Conservation (phyloP, 192 early-diverging fungal species). For the Backusella tuberculispora region DNA sequence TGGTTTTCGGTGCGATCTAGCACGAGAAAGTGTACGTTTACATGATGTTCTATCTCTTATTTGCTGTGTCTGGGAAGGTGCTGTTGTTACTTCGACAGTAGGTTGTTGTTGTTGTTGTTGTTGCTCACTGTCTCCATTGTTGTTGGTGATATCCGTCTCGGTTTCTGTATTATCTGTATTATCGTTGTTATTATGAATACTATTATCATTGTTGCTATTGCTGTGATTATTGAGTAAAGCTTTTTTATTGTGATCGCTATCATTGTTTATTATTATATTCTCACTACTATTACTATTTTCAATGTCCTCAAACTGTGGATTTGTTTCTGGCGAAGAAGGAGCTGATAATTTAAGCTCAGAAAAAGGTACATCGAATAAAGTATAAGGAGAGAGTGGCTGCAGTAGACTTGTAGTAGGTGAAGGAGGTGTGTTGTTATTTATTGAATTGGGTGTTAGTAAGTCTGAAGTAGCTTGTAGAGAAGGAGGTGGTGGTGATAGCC, state of each 20-base stretch:
- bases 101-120: not conserved
- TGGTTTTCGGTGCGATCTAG: conserved; percentile 27
- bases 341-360: conserved; percentile 26
- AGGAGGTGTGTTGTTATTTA: conserved; percentile 18
- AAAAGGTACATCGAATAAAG: conserved; percentile 32
- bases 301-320: too few relatives aligned
- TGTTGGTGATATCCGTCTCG: not conserved
- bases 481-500: conserved; percentile 8
- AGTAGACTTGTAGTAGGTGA: conserved; percentile 19
- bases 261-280: not conserved
- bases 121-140: not conserved
- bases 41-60: conserved; percentile 21
- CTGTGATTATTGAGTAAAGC: not conserved
- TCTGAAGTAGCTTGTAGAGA: not conserved
- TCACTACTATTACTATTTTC: not conserved
- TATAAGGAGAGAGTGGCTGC: conserved; percentile 26
- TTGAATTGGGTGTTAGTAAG: not conserved
- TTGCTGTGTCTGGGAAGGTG: not conserved
- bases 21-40: conserved; percentile 30
- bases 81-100: not conserved
- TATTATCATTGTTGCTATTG: not conserved
- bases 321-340: conserved; percentile 30
- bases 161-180: not conserved
- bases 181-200: not conserved
- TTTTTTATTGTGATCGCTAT: not conserved